A percentile compares a stretch with the other conserved stretches of the same genome.
Evolutionary conservation across 257 asterid species (phyloP).

Genomic region (Solanum tarijense): DNA sequence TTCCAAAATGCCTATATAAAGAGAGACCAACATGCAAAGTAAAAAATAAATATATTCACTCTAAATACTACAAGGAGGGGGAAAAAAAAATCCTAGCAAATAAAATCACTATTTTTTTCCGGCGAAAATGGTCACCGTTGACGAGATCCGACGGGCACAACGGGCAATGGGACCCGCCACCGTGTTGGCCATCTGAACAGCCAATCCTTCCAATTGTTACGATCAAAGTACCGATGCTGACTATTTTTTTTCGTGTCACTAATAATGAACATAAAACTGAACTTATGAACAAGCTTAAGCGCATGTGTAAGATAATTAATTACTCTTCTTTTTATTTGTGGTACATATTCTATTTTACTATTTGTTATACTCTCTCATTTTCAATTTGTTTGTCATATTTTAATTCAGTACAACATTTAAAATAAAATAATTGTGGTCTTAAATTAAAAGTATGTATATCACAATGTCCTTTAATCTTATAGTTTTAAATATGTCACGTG

Average conservation of each 20-base stretch:
- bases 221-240: not conserved
- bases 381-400: not conserved
- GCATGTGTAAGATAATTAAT: not conserved
- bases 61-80: not conserved
- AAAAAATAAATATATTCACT: not conserved
- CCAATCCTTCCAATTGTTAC: not conserved
- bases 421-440: no score
- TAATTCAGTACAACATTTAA: no score
- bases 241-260: not conserved
- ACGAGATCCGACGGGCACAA: not conserved
- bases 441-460: no score
- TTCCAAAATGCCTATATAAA: not conserved
- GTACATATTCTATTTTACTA: not conserved
- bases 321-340: not conserved
- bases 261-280: not conserved
- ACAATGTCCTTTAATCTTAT: no score
- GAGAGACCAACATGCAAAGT: not conserved
- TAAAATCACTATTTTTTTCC: not conserved
- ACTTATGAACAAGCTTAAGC: not conserved
- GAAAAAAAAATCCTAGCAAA: no score
- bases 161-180: not conserved
- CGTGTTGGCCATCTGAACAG: constrained; percentile 1
- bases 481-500: no score
- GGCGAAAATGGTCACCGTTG: not conserved
- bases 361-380: not conserved